Conservation (phyloP, 352 stramenopile species). For the Phytophthora citricola region DNA sequence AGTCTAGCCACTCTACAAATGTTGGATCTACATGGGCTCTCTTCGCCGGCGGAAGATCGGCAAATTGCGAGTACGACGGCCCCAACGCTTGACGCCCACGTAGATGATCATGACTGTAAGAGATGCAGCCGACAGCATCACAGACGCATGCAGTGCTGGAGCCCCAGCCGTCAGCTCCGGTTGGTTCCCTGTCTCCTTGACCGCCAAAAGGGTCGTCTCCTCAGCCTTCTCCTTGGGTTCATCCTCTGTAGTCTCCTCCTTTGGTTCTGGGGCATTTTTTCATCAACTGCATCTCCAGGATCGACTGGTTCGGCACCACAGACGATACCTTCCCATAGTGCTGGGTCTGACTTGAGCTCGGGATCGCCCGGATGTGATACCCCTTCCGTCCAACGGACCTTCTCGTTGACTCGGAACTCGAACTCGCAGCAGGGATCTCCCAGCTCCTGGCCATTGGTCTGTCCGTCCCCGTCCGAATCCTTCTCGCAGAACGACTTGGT, state of each 20-base stretch:
- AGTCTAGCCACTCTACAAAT: slow-evolving; percentile 6
- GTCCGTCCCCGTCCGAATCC: slow-evolving; percentile 35
- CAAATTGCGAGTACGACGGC: slow-evolving; percentile 15
- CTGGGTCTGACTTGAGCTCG: slow-evolving; percentile 24
- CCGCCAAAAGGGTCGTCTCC: background rate
- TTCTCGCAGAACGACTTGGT: slow-evolving; percentile 56
- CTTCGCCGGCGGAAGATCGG: slow-evolving; percentile 30
- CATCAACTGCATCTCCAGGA: background rate
- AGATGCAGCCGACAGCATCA: slow-evolving; percentile 29
- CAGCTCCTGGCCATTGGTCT: slow-evolving; percentile 38
- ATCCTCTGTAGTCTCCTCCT: slow-evolving; percentile 4
- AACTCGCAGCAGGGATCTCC: slow-evolving; percentile 65
- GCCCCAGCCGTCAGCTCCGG: slow-evolving; percentile 2
- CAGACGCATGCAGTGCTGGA: slow-evolving; percentile 24
- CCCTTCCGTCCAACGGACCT: slow-evolving; percentile 36
- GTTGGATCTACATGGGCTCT: slow-evolving; percentile 16
- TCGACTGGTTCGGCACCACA: slow-evolving; percentile 18
- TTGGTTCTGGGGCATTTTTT: background rate
- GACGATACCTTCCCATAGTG: slow-evolving; percentile 36
- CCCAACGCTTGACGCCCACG: slow-evolving; percentile 14
- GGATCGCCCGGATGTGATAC: slow-evolving; percentile 41
- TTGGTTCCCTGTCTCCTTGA: background rate
- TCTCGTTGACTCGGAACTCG: slow-evolving; percentile 30
- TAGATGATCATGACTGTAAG: slow-evolving; percentile 27
- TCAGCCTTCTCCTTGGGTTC: slow-evolving; percentile 4